These are phyloP conservation scores for Bombardia bombarda DNA, from an alignment of 495 filamentous ascomycete genomes.

Conservation along the genomic window DNA sequence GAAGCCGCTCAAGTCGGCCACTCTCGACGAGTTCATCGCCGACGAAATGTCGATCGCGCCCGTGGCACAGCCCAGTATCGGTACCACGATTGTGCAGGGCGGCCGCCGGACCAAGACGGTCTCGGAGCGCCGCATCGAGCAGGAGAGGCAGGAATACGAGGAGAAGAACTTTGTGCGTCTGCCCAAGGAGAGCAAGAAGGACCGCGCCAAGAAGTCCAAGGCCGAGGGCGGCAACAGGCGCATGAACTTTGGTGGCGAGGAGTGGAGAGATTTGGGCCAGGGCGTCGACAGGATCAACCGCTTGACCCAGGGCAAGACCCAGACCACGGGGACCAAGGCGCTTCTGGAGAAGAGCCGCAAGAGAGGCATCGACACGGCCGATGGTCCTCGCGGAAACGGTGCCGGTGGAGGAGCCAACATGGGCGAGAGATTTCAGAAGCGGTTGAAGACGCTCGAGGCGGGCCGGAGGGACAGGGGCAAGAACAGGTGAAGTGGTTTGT, in stretches of 20 bases:
- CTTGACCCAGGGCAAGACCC: constrained; percentile 54
- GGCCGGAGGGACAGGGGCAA: constrained; percentile 49
- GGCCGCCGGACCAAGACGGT: constrained; percentile 68
- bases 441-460: constrained; percentile 56
- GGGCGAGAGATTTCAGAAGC: constrained; percentile 67
- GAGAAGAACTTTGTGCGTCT: constrained; percentile 80
- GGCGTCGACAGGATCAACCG: constrained; percentile 70
- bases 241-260: constrained; percentile 71
- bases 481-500: constrained; percentile 10
- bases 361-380: constrained; percentile 49
- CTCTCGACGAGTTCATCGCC: constrained; percentile 78
- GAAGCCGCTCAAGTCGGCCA: constrained; percentile 56
- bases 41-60: constrained; percentile 74
- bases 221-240: constrained; percentile 29
- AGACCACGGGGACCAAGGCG: constrained; percentile 45
- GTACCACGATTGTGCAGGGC: constrained; percentile 64
- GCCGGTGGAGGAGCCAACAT: constrained; percentile 35
- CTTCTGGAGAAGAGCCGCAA: constrained; percentile 76
- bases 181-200: constrained; percentile 75
- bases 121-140: constrained; percentile 60
- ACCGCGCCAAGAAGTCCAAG: constrained; percentile 45
- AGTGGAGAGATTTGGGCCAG: constrained; percentile 70
- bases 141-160: constrained; percentile 69
- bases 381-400: constrained; percentile 51
- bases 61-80: constrained; percentile 71